A percentile compares a stretch with the other conserved stretches of the same genome.
Evolutionary conservation across 805 yeast genomes (phyloP).

Genomic region (Metschnikowia baotianmanensis): DNA sequence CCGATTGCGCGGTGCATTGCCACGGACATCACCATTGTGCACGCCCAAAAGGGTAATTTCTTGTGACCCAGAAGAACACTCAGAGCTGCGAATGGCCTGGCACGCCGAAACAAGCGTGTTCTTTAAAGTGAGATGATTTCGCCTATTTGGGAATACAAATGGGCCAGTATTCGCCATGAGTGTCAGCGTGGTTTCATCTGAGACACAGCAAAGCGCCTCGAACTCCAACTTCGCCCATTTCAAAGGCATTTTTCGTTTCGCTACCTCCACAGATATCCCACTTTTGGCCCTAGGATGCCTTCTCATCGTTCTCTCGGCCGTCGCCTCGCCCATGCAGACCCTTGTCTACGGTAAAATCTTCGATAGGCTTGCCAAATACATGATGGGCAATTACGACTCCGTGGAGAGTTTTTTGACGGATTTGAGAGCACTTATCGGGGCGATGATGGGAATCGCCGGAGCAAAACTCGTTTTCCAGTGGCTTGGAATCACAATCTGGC

Average conservation of each 20-base stretch:
- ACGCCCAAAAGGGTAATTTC: constrained; percentile 14
- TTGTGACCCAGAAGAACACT: constrained; percentile 8
- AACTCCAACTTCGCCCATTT: constrained; percentile 2
- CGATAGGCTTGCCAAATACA: constrained; percentile 26
- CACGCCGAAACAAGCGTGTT: too few species aligned
- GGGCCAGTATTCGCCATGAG: constrained; percentile 1
- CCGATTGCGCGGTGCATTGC: constrained; percentile 6
- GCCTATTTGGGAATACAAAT: constrained; percentile 4
- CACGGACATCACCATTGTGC: constrained; percentile 10
- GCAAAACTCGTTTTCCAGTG: constrained; percentile 40
- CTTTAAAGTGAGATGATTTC: constrained; percentile 7
- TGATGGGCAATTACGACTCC: constrained; percentile 29
- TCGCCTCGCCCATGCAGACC: constrained; percentile 59
- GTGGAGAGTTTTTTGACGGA: constrained; percentile 22
- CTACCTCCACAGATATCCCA: constrained; percentile 12
- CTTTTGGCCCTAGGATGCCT: constrained; percentile 16
- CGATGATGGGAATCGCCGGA: constrained; percentile 34
- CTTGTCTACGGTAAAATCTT: constrained; percentile 68
- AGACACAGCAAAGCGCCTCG: background rate
- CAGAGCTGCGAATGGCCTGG: too few species aligned
- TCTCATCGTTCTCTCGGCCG: constrained; percentile 50
- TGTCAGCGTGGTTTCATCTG: background rate
- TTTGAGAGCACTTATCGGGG: constrained; percentile 27
- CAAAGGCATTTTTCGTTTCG: constrained; percentile 14
- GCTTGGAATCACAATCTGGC: constrained; percentile 60